Evolutionary conservation across 768 basidiomycete genomes (phyloP), one percentile per base, ranked within the genome.

Genomic region (Pholiota molesta): DNA sequence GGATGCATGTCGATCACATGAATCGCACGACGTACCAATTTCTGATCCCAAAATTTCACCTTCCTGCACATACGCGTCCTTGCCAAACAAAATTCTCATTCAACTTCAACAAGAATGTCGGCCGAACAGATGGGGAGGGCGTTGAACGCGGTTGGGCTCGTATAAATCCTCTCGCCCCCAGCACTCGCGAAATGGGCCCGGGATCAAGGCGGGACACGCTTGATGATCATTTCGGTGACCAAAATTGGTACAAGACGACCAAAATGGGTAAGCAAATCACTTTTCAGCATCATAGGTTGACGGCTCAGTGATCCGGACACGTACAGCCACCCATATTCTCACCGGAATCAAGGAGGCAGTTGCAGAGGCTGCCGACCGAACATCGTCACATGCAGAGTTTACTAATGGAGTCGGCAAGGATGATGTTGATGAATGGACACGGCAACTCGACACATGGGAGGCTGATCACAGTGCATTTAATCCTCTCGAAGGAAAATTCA

Each of bases 161-260:
- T 9, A 58, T 71, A 1, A 76, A 76, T 59, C 60, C 56, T 0
- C 42, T 69, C 3, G 68, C 72, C 4, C 52, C 39, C 0, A 71
- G 69, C 26, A 75, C 71, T 1, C 62, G 62, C 29, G 71, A 75
- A 59, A 78, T 78, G 77, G 69, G 70, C 0, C 69, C 69, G 0
- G 71, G 71, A 2, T 40, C 62, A 13, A 59, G 69, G 7, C 64
- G 57, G 2, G 72, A 74, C 53, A 70, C 66, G 1, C 40, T 74
- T 1, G 66, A 75, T 40, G 66, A 66, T 44, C 63, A 71, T 35
- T 65, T 68, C 29, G 63, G 67, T 17, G 69, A 68, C 29, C 66
- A 65, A 47, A 72, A 72, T 52, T 72, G 66, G 65, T 16, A 59
- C n/a, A 72, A 72, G 59, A 60, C 65, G 10, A 55, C 53, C 52